Base-by-base conservation (phyloP, 768 basidiomycete genomes). In the Saitozyma podzolica region DNA sequence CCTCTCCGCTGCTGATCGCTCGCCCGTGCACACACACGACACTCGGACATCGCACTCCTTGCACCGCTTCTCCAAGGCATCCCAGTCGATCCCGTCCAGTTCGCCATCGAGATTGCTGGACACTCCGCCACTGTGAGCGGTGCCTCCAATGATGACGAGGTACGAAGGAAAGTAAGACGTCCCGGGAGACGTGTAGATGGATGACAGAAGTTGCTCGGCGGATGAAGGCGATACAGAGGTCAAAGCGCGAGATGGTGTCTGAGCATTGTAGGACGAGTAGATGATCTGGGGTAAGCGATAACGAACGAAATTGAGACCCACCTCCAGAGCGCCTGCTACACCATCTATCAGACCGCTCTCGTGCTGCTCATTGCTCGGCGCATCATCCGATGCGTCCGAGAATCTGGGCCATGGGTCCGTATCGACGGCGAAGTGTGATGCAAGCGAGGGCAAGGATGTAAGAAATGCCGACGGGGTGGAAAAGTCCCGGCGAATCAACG, bases 391-490 rank as follows among this genome's bases (percentile, higher is more conserved):
- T 17, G 11, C 29, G 8, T 58, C 47, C 0, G 39, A 48, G 48
- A 69, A 69, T 2, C 42, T 17, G 0, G 67, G 61, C 67, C 67
- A 69, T 1, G 39, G 13, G 6, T 43, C 29, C 58, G 50, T 11
- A 40, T 17, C 47, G 56, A 51, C 54, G 40, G 40, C 13, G 54
- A 75, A 71, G 9, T 49, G 56, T 1, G 49, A 29, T 0, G 49
- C 37, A 2, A 69, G 40, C 9, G 20, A 59, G 1, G 74, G 74
- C 13, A 75, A 53, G 0, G 65, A 63, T 9, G 63, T 63, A 6
- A 75, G 43, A 57, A 75, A 73, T 1, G 63, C n/a, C 7, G 65
- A 59, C 20, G 67, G 62, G 3, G 40, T 20, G 0, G 37, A 0
- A 43, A 62, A 73, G 51, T 65, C 68, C 39, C 52, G 45, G n/a